Percentiles rank a stretch among this genome's conserved stretches.
Conservation (phyloP, 805 yeast genomes). For the Candida lessepsii region DNA sequence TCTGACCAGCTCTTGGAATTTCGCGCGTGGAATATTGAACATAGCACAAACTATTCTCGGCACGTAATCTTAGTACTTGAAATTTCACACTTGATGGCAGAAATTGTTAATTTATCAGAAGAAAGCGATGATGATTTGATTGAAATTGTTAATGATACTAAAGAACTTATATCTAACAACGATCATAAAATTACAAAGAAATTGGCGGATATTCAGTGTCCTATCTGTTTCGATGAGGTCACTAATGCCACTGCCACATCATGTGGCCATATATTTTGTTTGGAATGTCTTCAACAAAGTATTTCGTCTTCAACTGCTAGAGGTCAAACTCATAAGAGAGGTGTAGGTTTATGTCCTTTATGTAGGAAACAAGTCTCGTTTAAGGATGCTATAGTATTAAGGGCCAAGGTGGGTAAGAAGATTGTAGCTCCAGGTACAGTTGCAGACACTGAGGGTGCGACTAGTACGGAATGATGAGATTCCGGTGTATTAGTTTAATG, state of each 20-base stretch:
- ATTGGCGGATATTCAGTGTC: slow-evolving; percentile 39
- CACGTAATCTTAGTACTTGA: not conserved
- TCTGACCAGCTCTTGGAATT: not conserved
- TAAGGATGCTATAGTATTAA: slow-evolving; percentile 31
- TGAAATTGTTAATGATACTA: slow-evolving; percentile 37
- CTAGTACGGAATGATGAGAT: no score
- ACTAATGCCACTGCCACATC: slow-evolving; percentile 39
- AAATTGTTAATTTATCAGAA: slow-evolving; percentile 7
- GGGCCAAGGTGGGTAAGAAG: slow-evolving; percentile 19
- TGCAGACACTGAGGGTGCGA: no score
- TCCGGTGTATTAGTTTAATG: no score
- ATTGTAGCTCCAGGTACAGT: slow-evolving; percentile 11
- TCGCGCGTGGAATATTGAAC: not conserved
- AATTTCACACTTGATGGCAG: slow-evolving; percentile 2
- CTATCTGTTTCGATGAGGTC: slow-evolving; percentile 44
- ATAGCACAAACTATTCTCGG: slow-evolving; percentile 2
- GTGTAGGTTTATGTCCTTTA: slow-evolving; percentile 44
- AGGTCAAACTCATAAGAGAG: slow-evolving; percentile 38
- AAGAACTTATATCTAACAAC: slow-evolving; percentile 29
- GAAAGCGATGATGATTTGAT: slow-evolving; percentile 34
- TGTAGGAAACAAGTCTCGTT: slow-evolving; percentile 40
- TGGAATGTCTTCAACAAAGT: slow-evolving; percentile 42
- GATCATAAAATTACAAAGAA: slow-evolving; percentile 24
- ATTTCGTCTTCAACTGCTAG: slow-evolving; percentile 40
- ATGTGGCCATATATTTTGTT: slow-evolving; percentile 45